Evolutionary conservation across 2,329 filamentous ascomycete species (phyloP), one percentile per base, ranked within the genome.

Genomic region (Huntiella savannae): DNA sequence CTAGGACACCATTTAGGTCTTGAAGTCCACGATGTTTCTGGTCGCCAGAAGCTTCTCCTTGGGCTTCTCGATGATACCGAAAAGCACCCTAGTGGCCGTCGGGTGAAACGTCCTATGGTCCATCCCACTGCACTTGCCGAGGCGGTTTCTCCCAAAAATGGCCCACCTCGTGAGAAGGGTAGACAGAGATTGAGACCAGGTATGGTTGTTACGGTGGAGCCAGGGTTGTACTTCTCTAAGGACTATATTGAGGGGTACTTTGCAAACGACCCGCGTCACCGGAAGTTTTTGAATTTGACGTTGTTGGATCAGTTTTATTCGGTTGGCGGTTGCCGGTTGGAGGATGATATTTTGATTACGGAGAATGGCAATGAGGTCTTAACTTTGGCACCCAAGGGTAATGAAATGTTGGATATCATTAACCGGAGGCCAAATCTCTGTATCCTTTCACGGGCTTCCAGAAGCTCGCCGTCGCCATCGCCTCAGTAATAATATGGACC

Each of bases 261-360:
- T 57, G 67, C 80, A 54, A 66, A 70, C 44, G 67, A 73, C 49
- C 62, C 68, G 2, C 62, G 65, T 47, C 75, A 80, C 57, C 65
- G 68, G 35, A 67, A 68, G 49, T 82, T 73, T 54, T 78, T 91
- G 55, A 70, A 87, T 60, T 63, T 65, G 53, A 65, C 68, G 4
- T 69, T 79, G 4, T 62, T 91, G 42, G 74, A 77, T 50, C 65
- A 64, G 51, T 88, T 81, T 59, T 88, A 82, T 66, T 65, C 63
- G 19, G 79, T 96, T 1, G 91, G 88, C 12, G 91, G 91, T 33
- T 85, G 94, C 19, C 73, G 91, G 40, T 92, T 96, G 51, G 91
- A 98, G 63, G 86, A 96, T 57, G 83, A 88, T 59, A 71, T 96
- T 35, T 67, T 91, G 16, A 77, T 96, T 41, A 91, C 81, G 1